A percentile compares a stretch with the other conserved stretches of the same genome.
phyloP scores from a whole-genome alignment of 306 rosid genomes.

The Rosa chinensis region DNA sequence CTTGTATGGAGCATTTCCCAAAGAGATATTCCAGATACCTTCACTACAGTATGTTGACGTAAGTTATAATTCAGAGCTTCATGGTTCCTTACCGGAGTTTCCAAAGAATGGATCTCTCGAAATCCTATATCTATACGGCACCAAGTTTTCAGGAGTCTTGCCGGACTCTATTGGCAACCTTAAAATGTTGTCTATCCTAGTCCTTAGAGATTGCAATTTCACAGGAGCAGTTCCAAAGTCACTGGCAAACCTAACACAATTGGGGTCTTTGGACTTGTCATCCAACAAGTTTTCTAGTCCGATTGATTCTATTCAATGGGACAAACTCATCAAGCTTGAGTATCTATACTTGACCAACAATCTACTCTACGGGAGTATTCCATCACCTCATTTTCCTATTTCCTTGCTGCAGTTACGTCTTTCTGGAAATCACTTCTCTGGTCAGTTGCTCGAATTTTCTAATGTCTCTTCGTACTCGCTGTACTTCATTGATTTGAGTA shows the following conservation, averaged over 20 bases:
- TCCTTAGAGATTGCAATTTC: slow-evolving; percentile 12
- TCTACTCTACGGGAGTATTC: neutral
- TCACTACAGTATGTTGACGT: neutral
- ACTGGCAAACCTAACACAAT: slow-evolving; percentile 12
- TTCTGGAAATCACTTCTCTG: no score
- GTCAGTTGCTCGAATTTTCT: no score
- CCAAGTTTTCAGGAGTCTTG: slow-evolving; percentile 16
- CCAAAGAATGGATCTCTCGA: neutral
- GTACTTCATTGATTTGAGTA: no score
- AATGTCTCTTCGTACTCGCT: no score
- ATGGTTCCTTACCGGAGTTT: slow-evolving; percentile 19
- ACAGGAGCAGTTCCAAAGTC: slow-evolving; percentile 16
- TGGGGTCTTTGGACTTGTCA: slow-evolving; percentile 13
- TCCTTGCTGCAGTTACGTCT: no score
- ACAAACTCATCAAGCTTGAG: slow-evolving; percentile 6
- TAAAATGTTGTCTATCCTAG: neutral
- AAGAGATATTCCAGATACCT: slow-evolving; percentile 21
- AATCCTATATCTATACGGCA: neutral
- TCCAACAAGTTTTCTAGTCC: slow-evolving; percentile 18
- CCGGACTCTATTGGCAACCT: slow-evolving; percentile 27
- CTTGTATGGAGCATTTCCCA: slow-evolving; percentile 19
- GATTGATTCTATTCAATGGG: slow-evolving; percentile 11
- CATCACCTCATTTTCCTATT: no score
- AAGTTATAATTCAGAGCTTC: slow-evolving; percentile 10
- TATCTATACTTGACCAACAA: neutral